phyloP scores from a whole-genome alignment of 1,139 yeast genomes.

The Hyphopichia khmerensis region DNA sequence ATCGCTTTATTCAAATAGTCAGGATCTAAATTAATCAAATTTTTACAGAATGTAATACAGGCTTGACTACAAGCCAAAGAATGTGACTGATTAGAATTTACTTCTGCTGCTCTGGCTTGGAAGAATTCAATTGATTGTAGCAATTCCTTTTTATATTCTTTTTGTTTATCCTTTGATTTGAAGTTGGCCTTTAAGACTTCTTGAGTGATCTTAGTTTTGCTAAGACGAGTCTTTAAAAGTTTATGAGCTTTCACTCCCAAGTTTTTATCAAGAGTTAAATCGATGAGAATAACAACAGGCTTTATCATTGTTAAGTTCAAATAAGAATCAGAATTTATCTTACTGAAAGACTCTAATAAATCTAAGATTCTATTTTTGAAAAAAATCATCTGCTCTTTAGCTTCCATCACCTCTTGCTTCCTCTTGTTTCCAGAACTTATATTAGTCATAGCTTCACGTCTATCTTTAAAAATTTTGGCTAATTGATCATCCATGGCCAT shows the following conservation, averaged over 20 bases:
- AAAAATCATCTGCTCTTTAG: conserved; percentile 74
- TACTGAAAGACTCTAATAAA: conserved; percentile 62
- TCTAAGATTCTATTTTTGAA: conserved; percentile 81
- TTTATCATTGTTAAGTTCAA: conserved; percentile 46
- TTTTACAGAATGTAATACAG: conserved; percentile 62
- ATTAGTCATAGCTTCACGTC: conserved; percentile 58
- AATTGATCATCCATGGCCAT: conserved; percentile 88
- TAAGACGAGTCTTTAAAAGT: conserved; percentile 61
- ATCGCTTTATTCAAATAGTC: conserved; percentile 37
- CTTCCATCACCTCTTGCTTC: conserved; percentile 69
- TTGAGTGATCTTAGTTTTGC: conserved; percentile 45
- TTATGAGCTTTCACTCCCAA: conserved; percentile 77
- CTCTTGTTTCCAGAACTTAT: conserved; percentile 61
- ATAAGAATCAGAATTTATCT: conserved; percentile 43
- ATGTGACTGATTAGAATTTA: conserved; percentile 50
- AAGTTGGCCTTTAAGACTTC: conserved; percentile 18
- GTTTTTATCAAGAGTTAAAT: conserved; percentile 64
- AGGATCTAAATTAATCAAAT: conserved; percentile 39
- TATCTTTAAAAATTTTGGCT: conserved; percentile 79
- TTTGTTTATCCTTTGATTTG: conserved; percentile 15
- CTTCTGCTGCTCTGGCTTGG: conserved; percentile 40
- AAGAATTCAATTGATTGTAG: conserved; percentile 29
- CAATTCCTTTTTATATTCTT: conserved; percentile 16
- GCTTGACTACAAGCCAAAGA: conserved; percentile 59
- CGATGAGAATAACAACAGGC: conserved; percentile 62